These are phyloP conservation scores for Conticribra guillardii DNA, from an alignment of 108 stramenopile genomes.

Conservation along the genomic window DNA sequence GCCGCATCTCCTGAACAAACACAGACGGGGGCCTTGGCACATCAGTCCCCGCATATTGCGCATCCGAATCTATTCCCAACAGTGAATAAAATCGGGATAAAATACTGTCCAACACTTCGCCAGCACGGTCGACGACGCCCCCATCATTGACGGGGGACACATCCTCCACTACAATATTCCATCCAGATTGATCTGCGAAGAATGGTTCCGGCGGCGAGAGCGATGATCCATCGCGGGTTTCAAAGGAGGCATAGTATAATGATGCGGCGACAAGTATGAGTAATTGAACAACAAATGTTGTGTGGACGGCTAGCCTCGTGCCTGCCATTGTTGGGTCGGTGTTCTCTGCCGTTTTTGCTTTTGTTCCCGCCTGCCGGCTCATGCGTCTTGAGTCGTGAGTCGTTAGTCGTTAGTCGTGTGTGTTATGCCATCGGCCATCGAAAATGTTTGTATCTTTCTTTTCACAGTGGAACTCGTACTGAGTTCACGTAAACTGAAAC, in stretches of 20 bases:
- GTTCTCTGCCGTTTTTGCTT: no score
- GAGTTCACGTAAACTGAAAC: no score
- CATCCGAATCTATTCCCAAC: no score
- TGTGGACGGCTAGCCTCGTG: constrained; percentile 47
- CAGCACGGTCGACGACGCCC: not conserved
- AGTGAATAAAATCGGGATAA: no score
- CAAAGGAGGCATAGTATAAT: constrained; percentile 31
- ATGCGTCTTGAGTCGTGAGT: no score
- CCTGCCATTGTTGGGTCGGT: constrained; percentile 54
- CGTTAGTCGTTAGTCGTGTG: no score
- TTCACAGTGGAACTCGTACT: no score
- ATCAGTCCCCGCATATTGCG: no score
- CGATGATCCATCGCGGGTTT: constrained; percentile 2
- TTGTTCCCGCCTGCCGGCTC: no score
- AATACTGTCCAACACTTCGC: no score
- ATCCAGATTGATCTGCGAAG: constrained; percentile 42
- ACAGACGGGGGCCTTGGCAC: not conserved
- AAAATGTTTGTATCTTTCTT: no score
- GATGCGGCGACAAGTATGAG: constrained; percentile 26
- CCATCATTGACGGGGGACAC: constrained; percentile 8
- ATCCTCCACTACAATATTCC: constrained; percentile 33
- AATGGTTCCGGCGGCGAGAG: constrained; percentile 38
- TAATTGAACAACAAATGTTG: constrained; percentile 37
- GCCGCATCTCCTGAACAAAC: constrained; percentile 43
- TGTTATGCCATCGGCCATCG: no score